A percentile compares a stretch with the other conserved stretches of the same genome.
These are phyloP conservation scores for Cucurbitaria berberidis DNA, from an alignment of 2,329 filamentous ascomycete genomes.

Conservation along the genomic window DNA sequence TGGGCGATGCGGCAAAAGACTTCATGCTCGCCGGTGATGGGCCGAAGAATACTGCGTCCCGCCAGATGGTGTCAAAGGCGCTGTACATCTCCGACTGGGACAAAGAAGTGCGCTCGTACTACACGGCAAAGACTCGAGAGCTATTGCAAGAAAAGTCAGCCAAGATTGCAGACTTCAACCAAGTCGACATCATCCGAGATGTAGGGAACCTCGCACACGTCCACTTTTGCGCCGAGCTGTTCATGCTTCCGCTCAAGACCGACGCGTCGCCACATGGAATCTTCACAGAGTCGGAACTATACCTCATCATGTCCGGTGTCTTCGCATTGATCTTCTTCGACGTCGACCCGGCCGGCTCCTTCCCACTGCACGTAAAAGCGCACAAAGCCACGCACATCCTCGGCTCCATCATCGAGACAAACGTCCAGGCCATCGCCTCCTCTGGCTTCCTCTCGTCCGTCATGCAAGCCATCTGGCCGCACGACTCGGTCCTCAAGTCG, in stretches of 20 bases:
- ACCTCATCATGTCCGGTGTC: slow-evolving; percentile 59
- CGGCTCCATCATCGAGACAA: slow-evolving; percentile 57
- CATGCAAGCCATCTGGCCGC: slow-evolving; percentile 50
- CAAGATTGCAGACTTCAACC: slow-evolving; percentile 65
- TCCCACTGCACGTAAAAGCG: slow-evolving; percentile 58
- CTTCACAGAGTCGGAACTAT: slow-evolving; percentile 62
- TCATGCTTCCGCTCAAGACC: slow-evolving; percentile 63
- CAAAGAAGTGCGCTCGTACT: slow-evolving; percentile 70
- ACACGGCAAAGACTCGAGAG: slow-evolving; percentile 65
- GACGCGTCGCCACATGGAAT: slow-evolving; percentile 57
- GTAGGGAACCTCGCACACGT: slow-evolving; percentile 62
- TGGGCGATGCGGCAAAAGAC: slow-evolving; percentile 62
- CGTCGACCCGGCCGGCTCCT: slow-evolving; percentile 59
- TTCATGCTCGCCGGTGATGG: slow-evolving; percentile 60
- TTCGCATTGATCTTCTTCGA: slow-evolving; percentile 64
- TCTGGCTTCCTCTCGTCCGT: slow-evolving; percentile 51
- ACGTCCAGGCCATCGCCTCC: slow-evolving; percentile 55
- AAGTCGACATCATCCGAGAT: slow-evolving; percentile 72
- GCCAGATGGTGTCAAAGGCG: slow-evolving; percentile 55
- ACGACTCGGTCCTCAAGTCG: slow-evolving; percentile 52
- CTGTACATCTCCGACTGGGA: slow-evolving; percentile 69
- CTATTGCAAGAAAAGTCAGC: slow-evolving; percentile 71
- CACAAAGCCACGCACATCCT: slow-evolving; percentile 56
- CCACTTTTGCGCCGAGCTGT: slow-evolving; percentile 62
- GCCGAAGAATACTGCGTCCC: slow-evolving; percentile 37